Evolutionary conservation across 768 basidiomycete species (phyloP), one percentile per base, ranked within the genome.

Genomic region (Kwoniella pini): DNA sequence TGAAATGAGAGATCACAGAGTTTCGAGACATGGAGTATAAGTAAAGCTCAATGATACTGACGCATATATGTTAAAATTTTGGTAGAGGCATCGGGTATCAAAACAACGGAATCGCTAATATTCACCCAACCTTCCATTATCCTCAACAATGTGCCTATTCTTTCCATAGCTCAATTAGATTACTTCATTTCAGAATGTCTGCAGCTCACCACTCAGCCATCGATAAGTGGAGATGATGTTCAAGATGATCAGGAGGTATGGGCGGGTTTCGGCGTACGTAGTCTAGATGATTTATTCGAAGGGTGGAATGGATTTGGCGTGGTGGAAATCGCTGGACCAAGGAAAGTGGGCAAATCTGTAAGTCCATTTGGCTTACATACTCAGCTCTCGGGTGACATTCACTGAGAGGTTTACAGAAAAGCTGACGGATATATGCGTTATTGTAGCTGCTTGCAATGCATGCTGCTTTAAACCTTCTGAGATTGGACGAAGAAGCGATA

Each of bases 381-480:
- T 43, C 44, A 46, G 44, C 44, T 24, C 13, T 27, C 1, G 22
- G 12, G 44, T 1, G n/a, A n/a, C n/a, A n/a, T n/a, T n/a, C 15
- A 7, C 9, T 36, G 33, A 36, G 15, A 36, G 15, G 33, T 9
- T 15, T 36, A 9, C 7, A 9, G 9, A 36, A 36, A 7, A 46
- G 42, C 42, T 43, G 4, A 28, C 13, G 45, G 22, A 10, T 12
- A 24, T n/a, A 27, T 6, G 3, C n/a, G 26, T 9, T 36, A 7
- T 13, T 40, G 22, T 46, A 77, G 77, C 60, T 78, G n/a, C 63
- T 78, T 9, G 68, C 72, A 0, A 59, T 75, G 4, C 70, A 76
- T 57, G 57, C 68, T 15, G 65, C 62, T 2, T 63, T 77, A 0
- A 56, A 68, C 0, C 39, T 60, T 12, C 60, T 78, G 4, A 13